These are phyloP conservation scores for Dunaliella primolecta DNA, from an alignment of 139 green algal species.

Conservation along the genomic window DNA sequence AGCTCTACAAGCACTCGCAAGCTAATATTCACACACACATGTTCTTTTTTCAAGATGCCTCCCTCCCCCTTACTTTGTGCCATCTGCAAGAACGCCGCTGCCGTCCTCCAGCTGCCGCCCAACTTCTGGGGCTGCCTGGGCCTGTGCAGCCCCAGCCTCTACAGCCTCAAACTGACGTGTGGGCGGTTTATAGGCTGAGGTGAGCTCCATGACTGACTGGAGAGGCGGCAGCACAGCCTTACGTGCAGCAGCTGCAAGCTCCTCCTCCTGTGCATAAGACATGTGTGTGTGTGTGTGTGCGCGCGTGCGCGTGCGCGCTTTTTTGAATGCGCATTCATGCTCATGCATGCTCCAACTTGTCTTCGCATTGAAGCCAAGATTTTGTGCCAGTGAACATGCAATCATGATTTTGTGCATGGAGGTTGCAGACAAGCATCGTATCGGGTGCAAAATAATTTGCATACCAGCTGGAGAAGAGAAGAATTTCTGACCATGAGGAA, in stretches of 20 bases:
- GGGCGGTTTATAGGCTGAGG: constrained; percentile 49
- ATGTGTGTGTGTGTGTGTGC: neutral
- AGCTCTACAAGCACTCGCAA: no score
- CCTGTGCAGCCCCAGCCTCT: neutral
- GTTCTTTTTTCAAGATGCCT: no score
- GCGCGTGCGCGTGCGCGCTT: neutral
- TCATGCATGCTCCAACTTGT: no score
- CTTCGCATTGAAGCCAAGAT: no score
- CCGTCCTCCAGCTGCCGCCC: constrained; percentile 51
- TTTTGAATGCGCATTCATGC: no score
- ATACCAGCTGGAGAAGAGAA: no score
- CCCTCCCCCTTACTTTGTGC: constrained; percentile 59
- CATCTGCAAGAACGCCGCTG: constrained; percentile 55
- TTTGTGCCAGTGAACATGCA: no score
- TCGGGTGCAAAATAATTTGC: no score
- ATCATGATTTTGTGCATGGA: no score
- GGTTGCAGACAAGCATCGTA: no score
- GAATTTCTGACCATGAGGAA: no score
- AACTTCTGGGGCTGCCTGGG: constrained; percentile 1
- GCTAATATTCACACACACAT: no score
- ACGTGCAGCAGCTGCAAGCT: constrained; percentile 28
- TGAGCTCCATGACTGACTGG: constrained; percentile 65
- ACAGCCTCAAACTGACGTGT: constrained; percentile 12
- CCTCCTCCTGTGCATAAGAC: constrained; percentile 33
- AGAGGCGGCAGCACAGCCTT: constrained; percentile 53